Evolutionary conservation across 2,329 filamentous ascomycete genomes (phyloP).

Genomic region (Ploettnerulaceae sp.): DNA sequence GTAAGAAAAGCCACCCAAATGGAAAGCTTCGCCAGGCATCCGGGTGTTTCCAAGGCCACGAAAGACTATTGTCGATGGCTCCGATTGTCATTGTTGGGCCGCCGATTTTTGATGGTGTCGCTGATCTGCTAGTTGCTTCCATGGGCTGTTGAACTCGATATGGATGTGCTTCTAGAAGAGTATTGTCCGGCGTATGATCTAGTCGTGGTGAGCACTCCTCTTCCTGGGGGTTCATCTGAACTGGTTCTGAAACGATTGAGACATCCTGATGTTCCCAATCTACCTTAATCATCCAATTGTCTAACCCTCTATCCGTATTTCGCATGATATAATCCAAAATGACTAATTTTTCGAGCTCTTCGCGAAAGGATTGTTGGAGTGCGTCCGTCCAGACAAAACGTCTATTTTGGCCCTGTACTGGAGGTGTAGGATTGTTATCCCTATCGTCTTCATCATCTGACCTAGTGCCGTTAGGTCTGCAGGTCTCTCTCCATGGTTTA

Average conservation of each 20-base stretch:
- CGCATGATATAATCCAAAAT: conserved; percentile 99
- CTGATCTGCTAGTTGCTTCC: conserved; percentile 58
- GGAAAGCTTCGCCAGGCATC: conserved; percentile 89
- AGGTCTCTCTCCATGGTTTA: conserved; percentile 75
- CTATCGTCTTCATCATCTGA: conserved; percentile 58
- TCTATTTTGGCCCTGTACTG: conserved; percentile 22
- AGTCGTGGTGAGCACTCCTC: conserved; percentile 47
- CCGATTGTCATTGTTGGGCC: conserved; percentile 64
- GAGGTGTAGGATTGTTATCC: conserved; percentile 38
- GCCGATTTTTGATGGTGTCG: conserved; percentile 33
- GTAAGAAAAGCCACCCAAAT: conserved; percentile 96
- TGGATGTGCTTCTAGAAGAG: conserved; percentile 46
- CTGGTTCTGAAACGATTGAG: conserved; percentile 78
- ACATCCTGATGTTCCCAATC: conserved; percentile 80
- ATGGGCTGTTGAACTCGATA: conserved; percentile 81
- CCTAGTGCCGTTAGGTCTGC: conserved; percentile 56
- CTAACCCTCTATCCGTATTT: conserved; percentile 91
- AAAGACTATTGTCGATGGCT: conserved; percentile 95
- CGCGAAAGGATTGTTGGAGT: conserved; percentile 85
- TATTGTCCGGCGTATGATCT: conserved; percentile 35
- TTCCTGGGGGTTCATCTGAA: conserved; percentile 55
- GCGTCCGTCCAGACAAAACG: conserved; percentile 80
- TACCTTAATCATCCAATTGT: conserved; percentile 99
- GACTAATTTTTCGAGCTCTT: conserved; percentile 94
- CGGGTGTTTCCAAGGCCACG: conserved; percentile 67